These are phyloP conservation scores for Endocarpon pusillum DNA, from an alignment of 495 filamentous ascomycete species.

Conservation along the genomic window DNA sequence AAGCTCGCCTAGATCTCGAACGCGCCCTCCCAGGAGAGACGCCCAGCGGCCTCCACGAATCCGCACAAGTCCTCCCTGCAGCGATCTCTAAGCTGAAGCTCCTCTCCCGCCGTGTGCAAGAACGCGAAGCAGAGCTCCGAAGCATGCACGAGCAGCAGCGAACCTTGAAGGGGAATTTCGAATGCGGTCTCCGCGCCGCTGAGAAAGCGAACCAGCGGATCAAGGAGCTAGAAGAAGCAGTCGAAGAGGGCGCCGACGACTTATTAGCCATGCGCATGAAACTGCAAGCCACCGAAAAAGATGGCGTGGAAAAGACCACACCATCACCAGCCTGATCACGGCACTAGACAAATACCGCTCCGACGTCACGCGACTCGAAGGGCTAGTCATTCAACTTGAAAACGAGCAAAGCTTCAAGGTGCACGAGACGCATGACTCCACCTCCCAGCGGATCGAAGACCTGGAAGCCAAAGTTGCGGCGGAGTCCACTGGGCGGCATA, in stretches of 20 bases:
- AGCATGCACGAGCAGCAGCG: slow-evolving; percentile 6
- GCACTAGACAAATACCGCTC: slow-evolving; percentile 45
- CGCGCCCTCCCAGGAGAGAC: slow-evolving; percentile 48
- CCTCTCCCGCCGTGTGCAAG: slow-evolving; percentile 16
- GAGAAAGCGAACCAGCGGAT: slow-evolving; percentile 26
- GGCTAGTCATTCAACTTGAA: slow-evolving; percentile 41
- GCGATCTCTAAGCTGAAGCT: slow-evolving; percentile 13
- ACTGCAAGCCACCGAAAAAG: slow-evolving; percentile 30
- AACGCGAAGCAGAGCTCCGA: slow-evolving; percentile 20
- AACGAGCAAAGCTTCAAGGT: slow-evolving; percentile 23
- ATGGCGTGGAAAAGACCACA: slow-evolving; percentile 38
- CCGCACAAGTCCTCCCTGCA: slow-evolving; percentile 24
- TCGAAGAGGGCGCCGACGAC: slow-evolving; percentile 37
- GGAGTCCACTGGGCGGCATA: slow-evolving; percentile 20
- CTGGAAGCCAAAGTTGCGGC: slow-evolving; percentile 22
- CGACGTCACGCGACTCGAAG: slow-evolving; percentile 46
- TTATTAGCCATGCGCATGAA: slow-evolving; percentile 27
- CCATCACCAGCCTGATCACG: slow-evolving; percentile 39
- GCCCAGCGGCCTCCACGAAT: slow-evolving; percentile 24
- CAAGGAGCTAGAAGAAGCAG: slow-evolving; percentile 32
- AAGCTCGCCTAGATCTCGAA: slow-evolving; percentile 51
- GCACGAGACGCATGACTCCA: no score
- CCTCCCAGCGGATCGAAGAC: slow-evolving; percentile 19
- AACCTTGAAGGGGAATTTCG: slow-evolving; percentile 1
- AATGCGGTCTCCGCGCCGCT: slow-evolving; percentile 12